Conservation (phyloP, 2,329 filamentous ascomycete genomes). For the Epichloe festucae region DNA sequence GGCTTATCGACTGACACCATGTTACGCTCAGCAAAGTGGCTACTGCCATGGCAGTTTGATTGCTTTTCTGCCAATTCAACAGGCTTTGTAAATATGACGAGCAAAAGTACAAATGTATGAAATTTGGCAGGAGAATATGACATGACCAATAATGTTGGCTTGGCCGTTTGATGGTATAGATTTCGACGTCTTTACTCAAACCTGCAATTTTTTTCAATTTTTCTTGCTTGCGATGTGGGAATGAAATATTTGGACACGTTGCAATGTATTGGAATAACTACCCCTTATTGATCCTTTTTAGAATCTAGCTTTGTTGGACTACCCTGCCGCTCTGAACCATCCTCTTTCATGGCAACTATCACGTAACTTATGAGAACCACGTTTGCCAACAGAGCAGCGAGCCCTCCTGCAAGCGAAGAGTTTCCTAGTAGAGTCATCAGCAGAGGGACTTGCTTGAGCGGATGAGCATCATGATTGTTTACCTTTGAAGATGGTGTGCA, state of each 20-base stretch:
- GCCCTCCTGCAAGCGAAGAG: conserved; percentile 70
- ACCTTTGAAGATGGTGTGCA: conserved; percentile 70
- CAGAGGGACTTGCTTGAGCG: background rate
- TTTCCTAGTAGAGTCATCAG: conserved; percentile 47
- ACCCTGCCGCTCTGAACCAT: conserved; percentile 37
- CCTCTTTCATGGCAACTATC: conserved; percentile 81
- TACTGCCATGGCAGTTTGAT: background rate
- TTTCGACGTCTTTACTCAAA: background rate
- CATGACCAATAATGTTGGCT: background rate
- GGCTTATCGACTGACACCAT: conserved; percentile 10
- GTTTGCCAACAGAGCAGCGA: conserved; percentile 83
- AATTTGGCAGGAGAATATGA: background rate
- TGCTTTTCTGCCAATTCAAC: background rate
- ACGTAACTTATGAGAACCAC: conserved; percentile 84
- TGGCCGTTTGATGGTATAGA: background rate
- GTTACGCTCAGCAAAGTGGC: conserved; percentile 10
- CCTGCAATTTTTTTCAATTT: background rate
- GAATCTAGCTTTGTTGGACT: conserved; percentile 29
- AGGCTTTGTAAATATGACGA: conserved; percentile 9
- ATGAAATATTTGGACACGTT: background rate
- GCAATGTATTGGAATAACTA: background rate
- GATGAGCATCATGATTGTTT: conserved; percentile 9
- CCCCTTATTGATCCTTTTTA: conserved; percentile 35
- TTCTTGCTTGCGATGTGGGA: background rate
- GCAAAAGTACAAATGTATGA: conserved; percentile 2